Evolutionary conservation across 2,329 filamentous ascomycete genomes (phyloP), one percentile per base, ranked within the genome.

Genomic region (Cladobotryum mycophilum): DNA sequence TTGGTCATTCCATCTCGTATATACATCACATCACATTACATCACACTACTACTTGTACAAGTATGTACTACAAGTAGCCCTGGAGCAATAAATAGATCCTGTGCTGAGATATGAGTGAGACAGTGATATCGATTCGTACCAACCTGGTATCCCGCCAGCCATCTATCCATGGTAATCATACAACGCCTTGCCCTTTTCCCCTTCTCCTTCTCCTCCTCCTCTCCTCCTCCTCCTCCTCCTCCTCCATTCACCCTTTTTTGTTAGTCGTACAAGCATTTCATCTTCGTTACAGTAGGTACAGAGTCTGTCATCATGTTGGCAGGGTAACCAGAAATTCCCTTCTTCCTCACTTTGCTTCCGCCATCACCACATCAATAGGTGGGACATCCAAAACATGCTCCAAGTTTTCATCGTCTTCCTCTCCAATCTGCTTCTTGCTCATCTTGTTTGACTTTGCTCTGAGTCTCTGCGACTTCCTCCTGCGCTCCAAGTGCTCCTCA

Each of bases 401-500:
- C 12, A 52, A 43, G 8, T 51, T 53, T 11, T 56, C 48, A 1
- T 54, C 46, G 1, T 58, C 48, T 5, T 57, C 41, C 8, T 50
- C 55, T 8, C 54, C 50, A 7, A 57, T 55, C 5, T 42, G 41
- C n/a, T 49, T 37, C 36, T 44, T 50, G 38, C 20, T 55, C 7
- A 52, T 47, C 12, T 53, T 44, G 6, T 45, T 56, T 35, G 51
- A 51, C n/a, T 49, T 43, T 1, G 61, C 64, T 35, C 56, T 46
- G 2, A 25, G 8, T 40, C 68, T 58, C 53, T 55, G 54, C 9
- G 8, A 53, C 40, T 52, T 51, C 18, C 68, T 61, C 48, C 56
- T 55, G 5, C 8, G 51, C 40, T 65, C 54, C 14, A 69, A 64
- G 33, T 62, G 56, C n/a, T 67, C 60, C 2, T 70, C 64, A 5